Evolutionary conservation across 495 filamentous ascomycete genomes (phyloP), one percentile per base, ranked within the genome.

Genomic region (Gamarada debralockiae): DNA sequence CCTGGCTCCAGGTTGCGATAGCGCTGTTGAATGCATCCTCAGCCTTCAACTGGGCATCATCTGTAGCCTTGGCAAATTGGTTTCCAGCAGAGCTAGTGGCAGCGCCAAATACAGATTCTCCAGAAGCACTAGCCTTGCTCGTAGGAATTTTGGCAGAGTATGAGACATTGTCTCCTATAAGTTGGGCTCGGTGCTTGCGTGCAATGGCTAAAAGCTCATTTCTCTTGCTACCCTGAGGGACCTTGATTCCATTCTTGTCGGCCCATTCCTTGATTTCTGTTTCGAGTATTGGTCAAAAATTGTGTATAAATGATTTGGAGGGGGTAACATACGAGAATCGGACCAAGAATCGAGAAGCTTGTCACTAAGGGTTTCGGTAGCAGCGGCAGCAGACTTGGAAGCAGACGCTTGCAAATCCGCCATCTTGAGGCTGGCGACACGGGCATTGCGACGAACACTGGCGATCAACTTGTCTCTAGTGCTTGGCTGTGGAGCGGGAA

Each of bases 181-280:
- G 73, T 44, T 82, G 76, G 39, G 84, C 80, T 43, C 89, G 89
- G 74, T 97, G 79, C 76, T 95, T 95, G 61, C 93, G 89, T 47
- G 91, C 89, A 43, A 97, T 82, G 43, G 93, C 90, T 41, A 93
- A 70, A 15, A 97, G 80, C 65, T 97, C 92, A 68, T 97, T 96
- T 75, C 73, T 75, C 63, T 72, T 90, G 57, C 86, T 92, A 23
- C 93, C 92, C 67, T 97, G 93, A 6, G 92, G 92, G 24, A 96
- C 86, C 71, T 78, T 79, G 61, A 87, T 75, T n/a, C 73, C 74
- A 56, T 91, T 83, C 69, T 87, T 83, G 66, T 91, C 87, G 6
- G 80, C 73, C 77, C 85, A 90, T 44, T 81, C 81, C 74, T 92
- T 92, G 69, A 92, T 73, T 64, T 84, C 58, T 61, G 24, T 50